Conservation (phyloP, 257 asterid species). For the Schizonepeta tenuifolia region DNA sequence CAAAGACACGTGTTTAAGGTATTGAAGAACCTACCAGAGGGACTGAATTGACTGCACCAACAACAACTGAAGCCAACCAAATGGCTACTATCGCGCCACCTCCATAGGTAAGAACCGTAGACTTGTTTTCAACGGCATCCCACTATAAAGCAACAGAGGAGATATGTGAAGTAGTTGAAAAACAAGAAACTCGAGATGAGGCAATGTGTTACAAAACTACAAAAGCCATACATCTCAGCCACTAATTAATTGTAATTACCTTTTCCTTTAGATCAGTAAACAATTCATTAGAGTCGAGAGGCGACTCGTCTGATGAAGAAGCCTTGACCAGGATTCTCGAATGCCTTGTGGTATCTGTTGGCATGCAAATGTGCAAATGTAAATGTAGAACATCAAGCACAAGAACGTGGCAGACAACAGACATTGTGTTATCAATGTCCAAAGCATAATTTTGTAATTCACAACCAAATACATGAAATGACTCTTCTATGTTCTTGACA, state of each 20-base stretch:
- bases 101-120: conserved; percentile 82
- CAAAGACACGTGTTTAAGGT: neutral
- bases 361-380: conserved; percentile 21
- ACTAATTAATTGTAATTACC: conserved; percentile 42
- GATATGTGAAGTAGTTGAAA: neutral
- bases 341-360: conserved; percentile 57
- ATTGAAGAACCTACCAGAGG: conserved; percentile 69
- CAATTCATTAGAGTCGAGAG: conserved; percentile 69
- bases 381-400: conserved; percentile 12
- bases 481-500: neutral
- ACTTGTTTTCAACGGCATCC: conserved; percentile 94
- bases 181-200: neutral
- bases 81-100: conserved; percentile 85
- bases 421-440: neutral
- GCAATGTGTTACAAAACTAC: neutral
- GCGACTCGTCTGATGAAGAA: conserved; percentile 77
- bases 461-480: neutral
- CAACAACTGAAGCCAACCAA: conserved; percentile 84
- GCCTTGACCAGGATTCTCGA: conserved; percentile 67
- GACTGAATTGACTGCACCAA: conserved; percentile 90
- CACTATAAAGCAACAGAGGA: conserved; percentile 50
- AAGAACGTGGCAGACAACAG: neutral
- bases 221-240: neutral
- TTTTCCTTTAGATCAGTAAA: conserved; percentile 79
- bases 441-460: neutral